phyloP scores from a whole-genome alignment of 2,329 filamentous ascomycete species.

The Hortaea werneckii region DNA sequence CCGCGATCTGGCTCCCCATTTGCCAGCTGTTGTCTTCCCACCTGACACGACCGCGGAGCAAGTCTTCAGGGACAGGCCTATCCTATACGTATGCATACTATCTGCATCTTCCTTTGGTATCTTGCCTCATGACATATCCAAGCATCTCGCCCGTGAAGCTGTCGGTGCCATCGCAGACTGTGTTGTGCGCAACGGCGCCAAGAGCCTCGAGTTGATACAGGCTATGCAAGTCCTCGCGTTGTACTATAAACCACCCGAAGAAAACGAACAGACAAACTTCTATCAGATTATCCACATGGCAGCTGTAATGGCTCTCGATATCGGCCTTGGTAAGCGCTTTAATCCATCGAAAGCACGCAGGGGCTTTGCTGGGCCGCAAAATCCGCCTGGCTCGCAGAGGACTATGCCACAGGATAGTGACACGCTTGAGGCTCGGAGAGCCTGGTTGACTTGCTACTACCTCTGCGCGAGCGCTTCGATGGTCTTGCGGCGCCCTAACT shows the following conservation, averaged over 20 bases:
- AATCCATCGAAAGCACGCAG: conserved; percentile 27
- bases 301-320: conserved; percentile 71
- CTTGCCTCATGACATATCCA: conserved; percentile 47
- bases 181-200: conserved; percentile 65
- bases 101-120: conserved; percentile 42
- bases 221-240: conserved; percentile 63
- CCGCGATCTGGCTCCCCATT: conserved; percentile 42
- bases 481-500: conserved; percentile 47
- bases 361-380: conserved; percentile 26
- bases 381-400: conserved; percentile 18
- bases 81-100: conserved; percentile 50
- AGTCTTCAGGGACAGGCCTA: conserved; percentile 47
- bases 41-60: conserved; percentile 43
- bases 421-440: conserved; percentile 46
- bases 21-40: conserved; percentile 50
- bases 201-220: conserved; percentile 78
- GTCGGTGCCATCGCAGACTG: conserved; percentile 65
- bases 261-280: conserved; percentile 79
- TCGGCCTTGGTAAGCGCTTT: conserved; percentile 58
- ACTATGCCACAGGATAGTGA: conserved; percentile 34
- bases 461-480: conserved; percentile 49
- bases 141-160: conserved; percentile 55
- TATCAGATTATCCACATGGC: conserved; percentile 78
- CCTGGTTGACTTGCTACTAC: conserved; percentile 53
- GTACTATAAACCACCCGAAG: conserved; percentile 77